Base-by-base conservation (phyloP, 768 basidiomycete genomes). In the Collybia sordida region DNA sequence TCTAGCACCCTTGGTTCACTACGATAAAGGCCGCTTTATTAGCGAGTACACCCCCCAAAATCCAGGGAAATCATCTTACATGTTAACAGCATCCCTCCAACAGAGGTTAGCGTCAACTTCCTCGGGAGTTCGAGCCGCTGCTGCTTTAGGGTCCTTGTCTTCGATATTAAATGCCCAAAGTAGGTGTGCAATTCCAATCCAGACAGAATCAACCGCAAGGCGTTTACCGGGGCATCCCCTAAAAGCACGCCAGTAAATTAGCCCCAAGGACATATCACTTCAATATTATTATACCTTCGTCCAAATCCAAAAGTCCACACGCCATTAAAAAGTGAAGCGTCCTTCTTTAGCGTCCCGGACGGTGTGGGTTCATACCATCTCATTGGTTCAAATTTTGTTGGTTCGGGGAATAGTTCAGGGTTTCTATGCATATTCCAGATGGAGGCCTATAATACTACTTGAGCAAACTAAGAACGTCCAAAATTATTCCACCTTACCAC, bases 361-460 rank as follows among this genome's bases (percentile, higher is more conserved):
- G 35, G 35, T 39, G 49, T 50, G 14, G 49, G 49, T 7, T 37
- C 24, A 35, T 50, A 50, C 49, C 49, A 50, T 11, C 49, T 41
- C 43, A 50, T 24, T 5, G 49, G 49, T 14, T 50, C 43, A 38
- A 50, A 50, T 4, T 27, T 35, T 19, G 49, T 15, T 17, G 47
- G 47, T 14, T 24, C 17, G 3, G 31, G 6, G 40, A 24, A 49
- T 9, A 41, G 22, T 18, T 41, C 34, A 21, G 47, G 38, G 18
- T 49, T 40, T 3, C 47, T 37, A 22, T 49, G 47, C 47, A 49
- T 49, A 17, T 49, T 49, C 47, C 47, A 49, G 11, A 49, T 49
- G 22, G 47, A 49, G 17, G 47, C 47, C 47, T 49, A 9, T 15
- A 25, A 24, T 22, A 15, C 6, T 19, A 31, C 25, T 38, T n/a